Base-by-base conservation (phyloP, 306 rosid genomes). In the Senna tora region DNA sequence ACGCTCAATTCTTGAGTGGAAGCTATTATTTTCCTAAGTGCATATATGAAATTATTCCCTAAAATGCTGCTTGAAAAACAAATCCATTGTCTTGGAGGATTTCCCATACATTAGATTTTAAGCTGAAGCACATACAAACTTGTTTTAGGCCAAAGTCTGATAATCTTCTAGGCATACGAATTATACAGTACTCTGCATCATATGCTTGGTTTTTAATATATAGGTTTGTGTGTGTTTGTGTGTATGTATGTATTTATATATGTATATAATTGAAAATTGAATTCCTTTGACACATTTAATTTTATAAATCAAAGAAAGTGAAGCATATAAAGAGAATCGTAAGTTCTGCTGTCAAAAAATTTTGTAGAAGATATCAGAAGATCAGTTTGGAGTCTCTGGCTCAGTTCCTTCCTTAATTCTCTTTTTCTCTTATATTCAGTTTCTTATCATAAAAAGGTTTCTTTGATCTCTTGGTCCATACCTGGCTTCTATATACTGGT, bases 41-140 rank as follows among this genome's bases (percentile, higher is more conserved):
- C 19, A 8, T 43, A 0, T 22, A 5, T 68, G 50, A 34, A 43
- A 7, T 39, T 10, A 51, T 64, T 43, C 3, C 56, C 71, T 39
- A 17, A 45, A 32, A 77, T 74, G 10, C 53, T 55, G 67, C 75
- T 65, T 70, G 70, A 69, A 16, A 52, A 52, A 6, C 52, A 15
- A 45, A 45, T n/a, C n/a, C n/a, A n/a, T n/a, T n/a, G n/a, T n/a
- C n/a, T n/a, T n/a, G n/a, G n/a, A n/a, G n/a, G n/a, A n/a, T n/a
- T n/a, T n/a, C n/a, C n/a, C n/a, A n/a, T n/a, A n/a, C n/a, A n/a
- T n/a, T n/a, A n/a, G n/a, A n/a, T n/a, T n/a, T n/a, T n/a, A n/a
- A n/a, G n/a, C n/a, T n/a, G n/a, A n/a, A n/a, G n/a, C n/a, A n/a
- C n/a, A n/a, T n/a, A n/a, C n/a, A n/a, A n/a, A 30, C 60, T 39